phyloP scores from a whole-genome alignment of 2,329 filamentous ascomycete genomes.

The Nectriaceae sp. region DNA sequence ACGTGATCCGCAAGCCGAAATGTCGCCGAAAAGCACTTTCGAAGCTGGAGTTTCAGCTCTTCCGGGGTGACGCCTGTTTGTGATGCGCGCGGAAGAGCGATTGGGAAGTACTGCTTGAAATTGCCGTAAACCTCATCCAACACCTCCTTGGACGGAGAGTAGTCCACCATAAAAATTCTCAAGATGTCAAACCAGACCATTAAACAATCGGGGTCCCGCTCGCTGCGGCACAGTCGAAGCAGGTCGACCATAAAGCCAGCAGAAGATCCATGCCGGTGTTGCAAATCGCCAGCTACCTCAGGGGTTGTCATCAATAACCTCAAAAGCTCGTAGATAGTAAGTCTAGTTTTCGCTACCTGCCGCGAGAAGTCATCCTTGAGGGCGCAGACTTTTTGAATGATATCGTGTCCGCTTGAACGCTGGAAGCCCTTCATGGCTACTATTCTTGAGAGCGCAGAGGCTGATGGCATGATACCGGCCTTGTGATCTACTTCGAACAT shows the following conservation, averaged over 20 bases:
- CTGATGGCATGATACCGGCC: constrained; percentile 57
- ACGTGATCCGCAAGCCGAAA: constrained; percentile 46
- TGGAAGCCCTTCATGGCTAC: constrained; percentile 53
- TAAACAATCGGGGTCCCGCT: constrained; percentile 59
- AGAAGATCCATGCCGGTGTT: constrained; percentile 44
- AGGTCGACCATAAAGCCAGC: constrained; percentile 51
- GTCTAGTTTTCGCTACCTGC: constrained; percentile 52
- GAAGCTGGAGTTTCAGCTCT: constrained; percentile 54
- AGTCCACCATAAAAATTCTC: constrained; percentile 45
- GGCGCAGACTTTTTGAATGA: constrained; percentile 51
- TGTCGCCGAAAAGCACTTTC: constrained; percentile 55
- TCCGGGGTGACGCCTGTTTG: constrained; percentile 57
- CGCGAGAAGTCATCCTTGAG: constrained; percentile 59
- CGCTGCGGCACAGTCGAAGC: constrained; percentile 52
- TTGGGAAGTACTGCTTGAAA: constrained; percentile 63
- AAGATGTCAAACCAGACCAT: constrained; percentile 59
- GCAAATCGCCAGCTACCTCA: constrained; percentile 45
- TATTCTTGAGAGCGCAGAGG: constrained; percentile 53
- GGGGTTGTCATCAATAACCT: constrained; percentile 44
- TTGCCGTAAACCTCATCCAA: constrained; percentile 53
- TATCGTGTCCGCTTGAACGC: constrained; percentile 47
- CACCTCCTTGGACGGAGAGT: constrained; percentile 46
- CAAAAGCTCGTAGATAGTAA: constrained; percentile 54
- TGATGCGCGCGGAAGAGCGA: constrained; percentile 54
- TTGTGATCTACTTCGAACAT: constrained; percentile 62